Percentiles rank a stretch among this genome's conserved stretches.
Conservation (phyloP, 768 basidiomycete species). For the Favolaschia claudopus region DNA sequence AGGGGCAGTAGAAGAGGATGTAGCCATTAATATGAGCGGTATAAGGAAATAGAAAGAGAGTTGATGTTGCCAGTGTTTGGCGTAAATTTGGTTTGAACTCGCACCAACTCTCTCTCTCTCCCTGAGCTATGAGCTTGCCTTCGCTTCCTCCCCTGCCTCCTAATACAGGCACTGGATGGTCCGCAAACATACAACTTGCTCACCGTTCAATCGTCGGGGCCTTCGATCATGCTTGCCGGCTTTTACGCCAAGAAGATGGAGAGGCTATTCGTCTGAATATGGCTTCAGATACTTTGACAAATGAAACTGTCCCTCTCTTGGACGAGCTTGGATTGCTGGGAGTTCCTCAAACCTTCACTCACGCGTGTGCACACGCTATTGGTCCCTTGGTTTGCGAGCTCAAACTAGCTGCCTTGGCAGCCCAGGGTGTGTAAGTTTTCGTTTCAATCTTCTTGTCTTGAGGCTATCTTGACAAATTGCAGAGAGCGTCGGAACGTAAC, state of each 20-base stretch:
- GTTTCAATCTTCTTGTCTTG: neutral
- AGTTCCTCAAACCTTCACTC: neutral
- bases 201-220: constrained; percentile 15
- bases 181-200: constrained; percentile 15
- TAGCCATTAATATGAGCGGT: too few relatives aligned
- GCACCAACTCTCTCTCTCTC: too few relatives aligned
- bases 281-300: constrained; percentile 23
- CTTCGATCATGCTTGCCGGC: constrained; percentile 4
- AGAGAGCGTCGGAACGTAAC: neutral
- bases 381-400: constrained; percentile 14
- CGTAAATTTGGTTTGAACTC: too few relatives aligned
- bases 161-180: constrained; percentile 3
- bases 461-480: neutral
- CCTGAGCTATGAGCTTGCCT: too few relatives aligned
- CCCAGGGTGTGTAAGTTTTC: neutral
- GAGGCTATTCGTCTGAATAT: constrained; percentile 23
- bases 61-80: too few relatives aligned
- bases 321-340: constrained; percentile 14
- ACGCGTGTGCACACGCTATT: constrained; percentile 12
- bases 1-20: neutral
- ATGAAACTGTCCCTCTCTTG: constrained; percentile 16
- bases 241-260: constrained; percentile 21
- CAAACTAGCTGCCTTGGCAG: constrained; percentile 2
- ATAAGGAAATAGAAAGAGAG: too few relatives aligned
- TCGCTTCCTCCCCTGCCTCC: constrained; percentile 20